Evolutionary conservation across 2,329 filamentous ascomycete genomes (phyloP), one percentile per base, ranked within the genome.

Genomic region (Ophiostoma australiae): DNA sequence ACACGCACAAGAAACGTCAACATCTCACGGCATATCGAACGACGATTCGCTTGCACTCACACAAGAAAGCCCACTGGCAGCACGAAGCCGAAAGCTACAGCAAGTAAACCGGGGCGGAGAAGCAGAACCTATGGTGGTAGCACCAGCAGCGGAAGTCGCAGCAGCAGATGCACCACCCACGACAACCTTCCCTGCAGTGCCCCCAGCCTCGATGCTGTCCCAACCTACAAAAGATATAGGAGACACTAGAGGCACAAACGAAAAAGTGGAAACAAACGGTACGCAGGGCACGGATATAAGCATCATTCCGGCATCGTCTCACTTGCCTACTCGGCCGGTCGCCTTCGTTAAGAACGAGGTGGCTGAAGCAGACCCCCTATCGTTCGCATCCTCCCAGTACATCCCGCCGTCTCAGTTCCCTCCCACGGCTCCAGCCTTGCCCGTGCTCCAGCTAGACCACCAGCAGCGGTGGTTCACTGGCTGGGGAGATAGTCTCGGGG

Each of bases 401-500:
- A 70, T 73, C 11, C 78, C 78, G n/a, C 76, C 76, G 11, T 20
- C 74, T 20, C 72, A 71, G 55, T 70, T 68, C 31, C 70, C 70
- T 15, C 69, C 73, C 61, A 77, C 77, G 17, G 75, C 76, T 6
- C 17, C 74, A 17, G 44, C 76, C 79, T 73, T 81, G 0, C 80
- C 84, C 15, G 87, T 89, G 0, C 83, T 97, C 52, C 86, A 87
- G 41, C 86, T 97, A 10, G 90, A 96, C 76, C 91, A 97, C 79
- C 94, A 98, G 80, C 93, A 97, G 79, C 87, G 91, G 63, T 97
- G 94, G 87, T 97, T 97, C 80, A 96, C 94, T 4, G 94, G 95
- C 74, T 97, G 95, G 94, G 93, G 94, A 31, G 92, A 97, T 78
- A 84, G 89, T 17, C n/a, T 33, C 33, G n/a, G 39, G n/a, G 27